Conservation (phyloP, 2,329 filamentous ascomycete species). For the Cladosporium austrohemisphaericum region DNA sequence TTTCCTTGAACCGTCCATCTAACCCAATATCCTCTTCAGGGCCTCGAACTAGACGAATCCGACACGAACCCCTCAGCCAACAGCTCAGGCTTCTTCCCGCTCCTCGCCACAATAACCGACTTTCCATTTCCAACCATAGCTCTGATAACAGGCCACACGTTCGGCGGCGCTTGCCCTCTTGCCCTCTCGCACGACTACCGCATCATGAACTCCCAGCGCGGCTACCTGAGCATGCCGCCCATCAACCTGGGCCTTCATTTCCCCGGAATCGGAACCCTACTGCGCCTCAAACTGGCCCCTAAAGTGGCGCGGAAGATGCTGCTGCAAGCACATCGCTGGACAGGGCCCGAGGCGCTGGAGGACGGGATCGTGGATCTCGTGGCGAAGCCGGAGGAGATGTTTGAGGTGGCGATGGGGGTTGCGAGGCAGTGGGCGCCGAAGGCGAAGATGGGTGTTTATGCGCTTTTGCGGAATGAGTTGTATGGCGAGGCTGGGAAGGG, state of each 20-base stretch:
- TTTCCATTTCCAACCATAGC: conserved; percentile 45
- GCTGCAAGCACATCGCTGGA: conserved; percentile 54
- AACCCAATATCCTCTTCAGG: conserved; percentile 20
- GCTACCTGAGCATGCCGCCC: conserved; percentile 51
- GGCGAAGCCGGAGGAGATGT: conserved; percentile 48
- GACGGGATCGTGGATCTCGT: conserved; percentile 55
- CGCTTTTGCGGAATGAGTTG: conserved; percentile 49
- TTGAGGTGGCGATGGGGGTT: conserved; percentile 43
- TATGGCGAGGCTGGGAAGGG: conserved; percentile 52
- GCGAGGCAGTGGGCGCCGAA: conserved; percentile 43
- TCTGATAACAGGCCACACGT: conserved; percentile 48
- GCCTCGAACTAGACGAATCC: conserved; percentile 35
- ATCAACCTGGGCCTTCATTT: conserved; percentile 55
- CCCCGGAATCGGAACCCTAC: conserved; percentile 52
- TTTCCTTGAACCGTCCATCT: too few species aligned
- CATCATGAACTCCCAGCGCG: conserved; percentile 46
- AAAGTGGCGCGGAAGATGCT: conserved; percentile 54
- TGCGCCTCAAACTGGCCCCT: conserved; percentile 50
- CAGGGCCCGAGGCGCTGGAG: conserved; percentile 47
- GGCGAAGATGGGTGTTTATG: conserved; percentile 50
- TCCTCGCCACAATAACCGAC: conserved; percentile 35
- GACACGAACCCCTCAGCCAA: conserved; percentile 35
- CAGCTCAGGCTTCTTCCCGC: conserved; percentile 35
- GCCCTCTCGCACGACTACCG: conserved; percentile 48
- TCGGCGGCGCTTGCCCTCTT: conserved; percentile 48